Base-by-base conservation (phyloP, 768 basidiomycete genomes). In the Auriscalpium microsporum region DNA sequence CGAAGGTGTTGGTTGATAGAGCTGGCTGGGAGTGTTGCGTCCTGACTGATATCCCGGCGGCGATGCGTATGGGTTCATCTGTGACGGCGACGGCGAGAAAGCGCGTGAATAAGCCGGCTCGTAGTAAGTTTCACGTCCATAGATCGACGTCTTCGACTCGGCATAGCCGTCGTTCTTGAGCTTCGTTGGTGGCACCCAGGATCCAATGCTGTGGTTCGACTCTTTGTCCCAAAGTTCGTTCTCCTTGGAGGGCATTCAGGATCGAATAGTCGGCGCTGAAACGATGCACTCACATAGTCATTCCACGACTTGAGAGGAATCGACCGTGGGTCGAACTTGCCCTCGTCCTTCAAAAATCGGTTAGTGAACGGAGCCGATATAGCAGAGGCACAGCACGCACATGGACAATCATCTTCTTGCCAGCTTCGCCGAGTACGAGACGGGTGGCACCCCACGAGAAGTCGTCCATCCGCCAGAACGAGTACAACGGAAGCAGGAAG, bases 171-270 rank as follows among this genome's bases (percentile, higher is more conserved):
- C 84, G 63, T 82, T 85, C 60, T 79, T 83, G 60, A 78, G 67
- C 65, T 86, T 87, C 42, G 73, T 72, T 1, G 88, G 90, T 36
- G 92, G 91, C 10, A 87, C 84, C 89, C 91, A 95, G 0, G 90
- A 94, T 8, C 91, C 91, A 50, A 94, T 90, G 58, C 90, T 93
- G 70, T 95, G 93, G 64, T 94, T 94, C 0, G 90, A 94, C 61
- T 95, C 94, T 69, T 94, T 93, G 66, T 96, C 94, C 94, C 94
- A 97, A 10, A 96, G 81, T 68, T 95, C 94, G 64, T 94, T 96
- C 77, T 92, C 86, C 88, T 91, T 60, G 8, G 33, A 47, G 37
- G 38, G 7, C 55, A 40, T 38, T 16, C 62, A 35, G 49, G 37
- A 56, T 50, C n/a, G 47, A 14, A 49, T 44, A 45, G 54, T 38